Conservation (phyloP, 2,329 filamentous ascomycete genomes). For the Orbilia brochopaga region DNA sequence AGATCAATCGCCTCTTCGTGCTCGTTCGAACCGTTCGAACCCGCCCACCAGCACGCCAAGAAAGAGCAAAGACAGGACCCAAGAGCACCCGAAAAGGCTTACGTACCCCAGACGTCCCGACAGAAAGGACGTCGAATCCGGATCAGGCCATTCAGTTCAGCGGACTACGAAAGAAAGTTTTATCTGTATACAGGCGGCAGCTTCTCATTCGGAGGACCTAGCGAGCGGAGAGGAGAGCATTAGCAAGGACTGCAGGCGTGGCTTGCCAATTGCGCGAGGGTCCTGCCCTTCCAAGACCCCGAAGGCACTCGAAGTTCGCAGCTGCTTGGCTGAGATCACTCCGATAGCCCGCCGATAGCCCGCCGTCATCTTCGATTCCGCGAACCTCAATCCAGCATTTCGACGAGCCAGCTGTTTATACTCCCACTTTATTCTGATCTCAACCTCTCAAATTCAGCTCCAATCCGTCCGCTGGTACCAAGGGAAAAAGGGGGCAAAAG, state of each 20-base stretch:
- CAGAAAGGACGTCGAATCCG: slow-evolving; percentile 32
- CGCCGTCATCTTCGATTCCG: too few relatives aligned
- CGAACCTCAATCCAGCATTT: too few relatives aligned
- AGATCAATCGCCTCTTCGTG: slow-evolving; percentile 11
- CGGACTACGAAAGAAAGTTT: too few relatives aligned
- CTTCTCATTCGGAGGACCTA: background rate
- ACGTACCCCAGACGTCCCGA: slow-evolving; percentile 45
- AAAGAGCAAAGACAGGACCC: slow-evolving; percentile 47
- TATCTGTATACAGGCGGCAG: background rate
- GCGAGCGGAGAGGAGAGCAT: background rate
- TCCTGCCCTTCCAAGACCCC: background rate
- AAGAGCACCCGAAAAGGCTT: slow-evolving; percentile 51
- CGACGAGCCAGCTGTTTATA: background rate
- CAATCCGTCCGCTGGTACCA: too few relatives aligned
- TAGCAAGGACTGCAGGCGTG: background rate
- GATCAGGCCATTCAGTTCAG: slow-evolving; percentile 26
- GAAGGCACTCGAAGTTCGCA: too few relatives aligned
- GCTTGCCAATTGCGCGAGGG: background rate
- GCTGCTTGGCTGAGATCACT: slow-evolving; percentile 25
- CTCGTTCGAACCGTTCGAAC: slow-evolving; percentile 23
- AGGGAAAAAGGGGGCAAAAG: slow-evolving; percentile 30
- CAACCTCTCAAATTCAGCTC: too few relatives aligned
- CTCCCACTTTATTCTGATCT: too few relatives aligned
- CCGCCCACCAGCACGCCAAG: slow-evolving; percentile 39
- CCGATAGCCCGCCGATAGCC: slow-evolving; percentile 7